Evolutionary conservation across 805 yeast genomes (phyloP).

Genomic region (Saccharomycopsis sp.): DNA sequence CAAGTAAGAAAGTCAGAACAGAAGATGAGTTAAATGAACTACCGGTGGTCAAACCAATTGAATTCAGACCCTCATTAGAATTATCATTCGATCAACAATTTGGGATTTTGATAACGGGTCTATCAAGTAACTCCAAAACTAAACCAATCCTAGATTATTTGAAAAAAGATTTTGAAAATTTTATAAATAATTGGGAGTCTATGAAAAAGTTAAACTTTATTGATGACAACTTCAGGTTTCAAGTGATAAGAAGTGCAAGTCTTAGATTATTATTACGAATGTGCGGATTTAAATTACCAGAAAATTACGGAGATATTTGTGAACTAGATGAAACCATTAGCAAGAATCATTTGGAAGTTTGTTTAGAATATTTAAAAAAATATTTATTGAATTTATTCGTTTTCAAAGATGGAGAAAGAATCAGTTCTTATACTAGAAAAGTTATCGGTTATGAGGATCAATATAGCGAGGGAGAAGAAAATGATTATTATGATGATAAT

Average conservation of each 20-base stretch:
- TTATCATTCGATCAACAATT: slow-evolving; percentile 23
- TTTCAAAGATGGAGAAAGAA: slow-evolving; percentile 27
- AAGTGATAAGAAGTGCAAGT: slow-evolving; percentile 36
- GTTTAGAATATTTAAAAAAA: slow-evolving; percentile 27
- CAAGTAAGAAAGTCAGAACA: too few species aligned
- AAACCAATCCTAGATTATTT: neutral
- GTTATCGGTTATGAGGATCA: slow-evolving; percentile 3
- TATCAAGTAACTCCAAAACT: neutral
- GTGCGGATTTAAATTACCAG: slow-evolving; percentile 38
- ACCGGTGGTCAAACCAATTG: slow-evolving; percentile 19
- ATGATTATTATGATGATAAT: slow-evolving; percentile 15
- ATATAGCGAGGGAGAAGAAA: slow-evolving; percentile 7
- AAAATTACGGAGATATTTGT: slow-evolving; percentile 29
- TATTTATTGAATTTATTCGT: slow-evolving; percentile 30
- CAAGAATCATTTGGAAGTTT: too few species aligned
- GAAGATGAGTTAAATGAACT: too few species aligned
- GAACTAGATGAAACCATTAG: slow-evolving; percentile 29
- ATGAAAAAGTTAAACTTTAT: too few species aligned
- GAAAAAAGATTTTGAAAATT: neutral
- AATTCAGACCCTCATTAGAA: slow-evolving; percentile 19
- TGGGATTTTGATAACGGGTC: slow-evolving; percentile 20
- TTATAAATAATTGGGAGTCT: too few species aligned
- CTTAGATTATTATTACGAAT: slow-evolving; percentile 36
- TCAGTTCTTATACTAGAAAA: slow-evolving; percentile 25
- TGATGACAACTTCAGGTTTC: slow-evolving; percentile 15